Conservation (phyloP, 192 early-diverging fungal species). For the Coemansia sp. region DNA sequence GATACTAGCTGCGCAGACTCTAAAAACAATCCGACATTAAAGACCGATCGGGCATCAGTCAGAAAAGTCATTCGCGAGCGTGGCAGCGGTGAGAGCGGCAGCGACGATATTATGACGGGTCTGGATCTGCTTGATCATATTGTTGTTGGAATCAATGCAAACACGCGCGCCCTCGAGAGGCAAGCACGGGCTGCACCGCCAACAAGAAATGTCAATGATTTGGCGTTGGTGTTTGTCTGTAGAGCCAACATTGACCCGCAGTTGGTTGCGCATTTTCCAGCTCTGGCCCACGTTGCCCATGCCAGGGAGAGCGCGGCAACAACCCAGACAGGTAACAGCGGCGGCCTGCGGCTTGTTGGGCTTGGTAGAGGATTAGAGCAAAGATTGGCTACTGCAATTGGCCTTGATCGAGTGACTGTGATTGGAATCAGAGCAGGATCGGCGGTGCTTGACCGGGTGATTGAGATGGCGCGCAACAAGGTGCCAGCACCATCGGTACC, state of each 20-base stretch:
- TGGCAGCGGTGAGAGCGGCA: too few relatives aligned
- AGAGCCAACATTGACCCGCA: conserved; percentile 40
- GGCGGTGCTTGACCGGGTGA: conserved; percentile 22
- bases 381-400: conserved; percentile 21
- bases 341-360: conserved; percentile 31
- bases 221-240: conserved; percentile 41
- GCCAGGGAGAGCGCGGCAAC: not conserved
- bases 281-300: conserved; percentile 29
- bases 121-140: conserved; percentile 18
- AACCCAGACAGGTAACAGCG: not conserved
- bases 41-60: too few relatives aligned
- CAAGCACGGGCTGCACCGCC: conserved; percentile 11
- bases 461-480: conserved; percentile 14
- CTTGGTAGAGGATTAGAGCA: conserved; percentile 24
- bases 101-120: not conserved
- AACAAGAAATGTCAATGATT: not conserved
- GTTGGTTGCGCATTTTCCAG: conserved; percentile 38
- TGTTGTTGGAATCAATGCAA: conserved; percentile 43
- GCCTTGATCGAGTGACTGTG: conserved; percentile 30
- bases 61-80: too few relatives aligned
- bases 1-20: too few relatives aligned
- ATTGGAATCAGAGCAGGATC: conserved; percentile 40
- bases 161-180: conserved; percentile 35
- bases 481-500: conserved; percentile 24
- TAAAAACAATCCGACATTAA: too few relatives aligned